Conservation (phyloP, 441 rosid species). For the Viola pubescens region DNA sequence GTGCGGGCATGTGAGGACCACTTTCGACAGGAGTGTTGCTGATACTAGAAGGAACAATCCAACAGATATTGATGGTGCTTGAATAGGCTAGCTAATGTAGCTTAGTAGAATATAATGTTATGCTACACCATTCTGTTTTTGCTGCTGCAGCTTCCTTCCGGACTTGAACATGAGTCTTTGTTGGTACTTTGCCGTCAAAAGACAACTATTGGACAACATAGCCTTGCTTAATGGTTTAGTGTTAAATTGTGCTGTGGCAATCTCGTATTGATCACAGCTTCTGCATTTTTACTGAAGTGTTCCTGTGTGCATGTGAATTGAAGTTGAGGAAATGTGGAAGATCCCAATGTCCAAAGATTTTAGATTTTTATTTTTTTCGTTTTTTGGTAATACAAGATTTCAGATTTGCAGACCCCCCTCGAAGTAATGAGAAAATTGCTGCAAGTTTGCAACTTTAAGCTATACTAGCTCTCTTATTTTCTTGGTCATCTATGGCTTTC, state of each 20-base stretch:
- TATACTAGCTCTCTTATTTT: background rate
- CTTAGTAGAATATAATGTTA: background rate
- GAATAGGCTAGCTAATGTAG: background rate
- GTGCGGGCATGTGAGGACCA: conserved; percentile 70
- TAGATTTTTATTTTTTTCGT: too few relatives aligned
- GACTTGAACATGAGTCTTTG: background rate
- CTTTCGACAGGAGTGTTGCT: conserved; percentile 51
- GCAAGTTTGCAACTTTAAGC: too few relatives aligned
- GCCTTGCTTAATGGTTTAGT: too few relatives aligned
- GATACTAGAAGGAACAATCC: conserved; percentile 30
- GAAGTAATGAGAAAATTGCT: too few relatives aligned
- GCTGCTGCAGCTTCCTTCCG: background rate
- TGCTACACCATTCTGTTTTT: too few relatives aligned
- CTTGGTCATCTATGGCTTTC: background rate
- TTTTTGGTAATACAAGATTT: too few relatives aligned
- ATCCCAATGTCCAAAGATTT: background rate
- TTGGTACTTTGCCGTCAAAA: too few relatives aligned
- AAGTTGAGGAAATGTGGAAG: background rate
- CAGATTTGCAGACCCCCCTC: background rate
- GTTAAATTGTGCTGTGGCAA: too few relatives aligned
- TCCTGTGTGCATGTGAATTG: too few relatives aligned
- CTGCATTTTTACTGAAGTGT: too few relatives aligned
- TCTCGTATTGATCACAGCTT: too few relatives aligned
- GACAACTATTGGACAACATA: too few relatives aligned
- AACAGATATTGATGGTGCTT: conserved; percentile 16